Evolutionary conservation across 139 green algal genomes (phyloP).

Genomic region (Closterium sp.): DNA sequence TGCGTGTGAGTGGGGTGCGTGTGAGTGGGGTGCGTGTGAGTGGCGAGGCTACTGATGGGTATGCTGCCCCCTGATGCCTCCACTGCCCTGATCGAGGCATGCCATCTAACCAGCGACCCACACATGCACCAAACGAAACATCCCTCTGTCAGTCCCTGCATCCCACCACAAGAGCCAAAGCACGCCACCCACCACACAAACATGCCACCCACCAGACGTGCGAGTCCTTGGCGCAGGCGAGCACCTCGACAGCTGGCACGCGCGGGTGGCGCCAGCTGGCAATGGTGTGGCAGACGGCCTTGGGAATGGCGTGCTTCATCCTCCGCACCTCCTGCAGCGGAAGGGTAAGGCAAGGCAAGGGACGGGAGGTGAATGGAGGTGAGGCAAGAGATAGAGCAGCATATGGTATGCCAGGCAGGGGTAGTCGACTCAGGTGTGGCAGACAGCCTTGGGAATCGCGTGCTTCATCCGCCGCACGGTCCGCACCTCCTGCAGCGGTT

Average conservation of each 20-base stretch:
- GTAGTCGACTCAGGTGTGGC: not conserved
- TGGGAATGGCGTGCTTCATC: conserved; percentile 38
- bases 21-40: not conserved
- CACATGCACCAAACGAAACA: no score
- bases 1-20: no score
- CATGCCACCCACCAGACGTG: conserved; percentile 34
- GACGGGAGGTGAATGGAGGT: no score
- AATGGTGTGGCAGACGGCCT: conserved; percentile 33
- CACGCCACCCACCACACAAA: not conserved
- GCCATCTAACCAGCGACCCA: no score
- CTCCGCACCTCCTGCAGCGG: conserved; percentile 27
- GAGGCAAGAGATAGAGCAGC: not conserved
- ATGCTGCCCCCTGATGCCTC: not conserved
- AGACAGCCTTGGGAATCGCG: conserved; percentile 21
- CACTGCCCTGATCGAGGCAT: not conserved
- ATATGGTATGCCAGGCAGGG: not conserved
- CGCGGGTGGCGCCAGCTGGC: conserved; percentile 27
- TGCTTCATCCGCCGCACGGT: conserved; percentile 41
- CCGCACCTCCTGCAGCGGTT: conserved; percentile 10
- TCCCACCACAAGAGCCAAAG: not conserved
- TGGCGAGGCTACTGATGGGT: not conserved
- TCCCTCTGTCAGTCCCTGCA: not conserved
- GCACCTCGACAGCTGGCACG: conserved; percentile 26
- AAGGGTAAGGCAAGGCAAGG: not conserved
- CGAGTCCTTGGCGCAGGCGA: conserved; percentile 39